Base-by-base conservation (phyloP, 176 grass and related monocot genomes). In the Triticum turgidum region DNA sequence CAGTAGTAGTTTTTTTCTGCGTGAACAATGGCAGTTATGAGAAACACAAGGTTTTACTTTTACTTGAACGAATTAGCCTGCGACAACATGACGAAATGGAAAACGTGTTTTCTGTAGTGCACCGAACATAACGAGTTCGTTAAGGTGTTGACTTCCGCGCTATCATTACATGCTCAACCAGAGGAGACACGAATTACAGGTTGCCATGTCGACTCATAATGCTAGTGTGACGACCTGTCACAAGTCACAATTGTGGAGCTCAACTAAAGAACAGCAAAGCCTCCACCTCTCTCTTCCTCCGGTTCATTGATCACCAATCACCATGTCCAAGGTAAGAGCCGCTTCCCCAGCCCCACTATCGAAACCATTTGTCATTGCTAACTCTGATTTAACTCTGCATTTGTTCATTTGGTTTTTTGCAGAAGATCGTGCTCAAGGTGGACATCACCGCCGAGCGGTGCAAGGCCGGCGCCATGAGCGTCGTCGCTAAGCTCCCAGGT, bases 351-450 rank as follows among this genome's bases (percentile, higher is more conserved):
- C 14, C 20, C 5, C 51, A 54, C 51, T 18, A 18, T 65, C 20
- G 6, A 51, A 15, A 11, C 8, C 3, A 30, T 29, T 29, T 64
- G 1, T 3, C 3, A 3, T 21, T 13, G 11, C 54, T n/a, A 7
- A 15, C 5, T 37, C 8, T 52, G 27, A 71, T 54, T 58, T 21
- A 58, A 58, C 17, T 20, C 52, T 80, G 3, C 18, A 12, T 24
- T 37, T 21, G 42, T 83, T 32, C 7, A 8, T 68, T 11, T 5
- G 61, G 37, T 49, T 33, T 12, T 76, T 70, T 73, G 78, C 90
- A 97, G 92, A 94, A 93, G 84, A 97, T 93, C 24, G 92, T 94
- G 86, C 41, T 97, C 38, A 84, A 94, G 79, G 90, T 94, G 62
- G 58, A 85, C 39, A 69, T 86, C 69, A 72, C 47, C 61, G 79